Base-by-base conservation (phyloP, 2,329 filamentous ascomycete genomes). In the Colletotrichum lupini region DNA sequence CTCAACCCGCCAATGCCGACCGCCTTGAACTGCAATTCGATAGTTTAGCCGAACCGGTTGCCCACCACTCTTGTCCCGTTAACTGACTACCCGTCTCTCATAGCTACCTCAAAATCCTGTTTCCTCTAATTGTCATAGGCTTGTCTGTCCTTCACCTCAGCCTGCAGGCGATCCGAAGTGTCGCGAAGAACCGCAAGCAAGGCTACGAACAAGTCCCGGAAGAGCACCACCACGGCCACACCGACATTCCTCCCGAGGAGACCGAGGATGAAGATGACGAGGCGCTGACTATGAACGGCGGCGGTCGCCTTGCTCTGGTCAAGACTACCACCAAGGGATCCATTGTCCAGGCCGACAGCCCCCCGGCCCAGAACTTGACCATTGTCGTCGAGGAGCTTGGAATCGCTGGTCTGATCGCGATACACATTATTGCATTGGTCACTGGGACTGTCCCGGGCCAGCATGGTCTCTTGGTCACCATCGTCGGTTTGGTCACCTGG, bases 71-170 rank as follows among this genome's bases (percentile, higher is more conserved):
- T 14, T 3, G 22, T 35, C 52, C 4, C 6, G 46, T 1, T 35
- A 24, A 49, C 72, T 74, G n/a, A 74, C 24, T 30, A 11, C 57
- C 42, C 67, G 28, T 58, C 49, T 63, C 67, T 73, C 26, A 75
- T 81, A 96, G 94, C 82, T 95, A 94, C 82, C 89, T 97, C 67
- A 92, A 94, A 82, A 91, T 94, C 74, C 86, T 97, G 59, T 87
- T 98, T 67, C 97, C 97, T 67, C 85, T 97, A 74, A 84, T 92
- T 74, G 87, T 93, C 71, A 90, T 95, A 82, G 88, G 84, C 75
- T 77, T 93, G 30, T 98, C 97, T 7, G 81, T 95, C 76, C 80
- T 93, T 65, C 87, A 91, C 77, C 88, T 98, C 69, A 77, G 88
- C 72, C 80, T 88, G 77, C 90, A 92, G 79, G 85, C 88, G 77